Evolutionary conservation across 2,329 filamentous ascomycete genomes (phyloP).

Genomic region (Amauroascus verrucosus): DNA sequence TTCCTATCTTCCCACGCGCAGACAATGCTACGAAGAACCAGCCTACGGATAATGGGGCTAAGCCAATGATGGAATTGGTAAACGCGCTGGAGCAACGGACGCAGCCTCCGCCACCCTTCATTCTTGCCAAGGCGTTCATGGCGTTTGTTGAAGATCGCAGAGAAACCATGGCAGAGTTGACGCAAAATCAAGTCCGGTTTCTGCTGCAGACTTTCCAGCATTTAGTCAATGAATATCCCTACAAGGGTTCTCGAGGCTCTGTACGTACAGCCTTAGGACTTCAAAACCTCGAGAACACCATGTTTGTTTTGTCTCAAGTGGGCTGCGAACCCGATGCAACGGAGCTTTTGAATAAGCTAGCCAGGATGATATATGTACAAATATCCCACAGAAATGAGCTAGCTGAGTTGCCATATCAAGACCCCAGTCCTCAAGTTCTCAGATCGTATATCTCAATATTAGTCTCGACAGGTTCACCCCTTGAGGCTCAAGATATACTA

Average conservation of each 20-base stretch:
- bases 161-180: slow-evolving; percentile 45
- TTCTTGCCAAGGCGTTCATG: slow-evolving; percentile 55
- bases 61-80: slow-evolving; percentile 58
- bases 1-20: slow-evolving; percentile 27
- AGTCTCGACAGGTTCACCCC: slow-evolving; percentile 45
- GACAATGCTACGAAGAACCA: slow-evolving; percentile 3
- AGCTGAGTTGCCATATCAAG: not conserved
- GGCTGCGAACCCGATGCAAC: slow-evolving; percentile 29
- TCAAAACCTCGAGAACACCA: slow-evolving; percentile 32
- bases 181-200: slow-evolving; percentile 54
- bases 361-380: slow-evolving; percentile 30
- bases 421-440: slow-evolving; percentile 29
- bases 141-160: slow-evolving; percentile 52
- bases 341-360: slow-evolving; percentile 31
- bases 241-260: slow-evolving; percentile 9
- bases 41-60: slow-evolving; percentile 44
- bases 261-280: slow-evolving; percentile 27
- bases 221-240: slow-evolving; percentile 30
- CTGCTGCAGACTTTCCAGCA: slow-evolving; percentile 52
- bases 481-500: slow-evolving; percentile 44
- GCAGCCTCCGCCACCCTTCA: slow-evolving; percentile 53
- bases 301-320: slow-evolving; percentile 31
- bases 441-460: slow-evolving; percentile 43
- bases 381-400: slow-evolving; percentile 18
- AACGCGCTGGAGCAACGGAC: slow-evolving; percentile 53